phyloP scores from a whole-genome alignment of 768 basidiomycete species.

The Tremella mesenterica region DNA sequence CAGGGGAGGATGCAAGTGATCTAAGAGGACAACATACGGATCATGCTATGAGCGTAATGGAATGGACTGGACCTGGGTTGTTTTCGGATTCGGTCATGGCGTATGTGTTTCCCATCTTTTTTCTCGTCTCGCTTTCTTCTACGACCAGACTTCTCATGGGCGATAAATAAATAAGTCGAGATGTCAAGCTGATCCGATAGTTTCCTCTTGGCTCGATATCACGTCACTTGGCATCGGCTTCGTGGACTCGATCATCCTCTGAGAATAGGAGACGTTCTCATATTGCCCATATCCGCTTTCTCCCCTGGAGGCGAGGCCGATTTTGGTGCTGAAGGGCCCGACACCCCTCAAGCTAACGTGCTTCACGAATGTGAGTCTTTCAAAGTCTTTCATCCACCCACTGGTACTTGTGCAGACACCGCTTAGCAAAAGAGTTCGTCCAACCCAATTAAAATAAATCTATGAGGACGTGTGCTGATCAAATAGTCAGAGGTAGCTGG shows the following conservation, averaged over 20 bases:
- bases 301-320: slow-evolving; percentile 30
- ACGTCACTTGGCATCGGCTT: slow-evolving; percentile 33
- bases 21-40: slow-evolving; percentile 5
- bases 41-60: slow-evolving; percentile 30
- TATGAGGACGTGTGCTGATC: neutral
- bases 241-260: slow-evolving; percentile 27
- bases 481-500: slow-evolving; percentile 30
- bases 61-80: slow-evolving; percentile 39
- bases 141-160: too few relatives aligned
- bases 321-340: slow-evolving; percentile 18
- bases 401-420: neutral
- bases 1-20: slow-evolving; percentile 7
- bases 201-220: slow-evolving; percentile 36
- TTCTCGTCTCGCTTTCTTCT: neutral
- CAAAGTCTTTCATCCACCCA: neutral
- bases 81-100: slow-evolving; percentile 29
- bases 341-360: slow-evolving; percentile 24
- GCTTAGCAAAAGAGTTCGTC: neutral
- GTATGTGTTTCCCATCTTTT: slow-evolving; percentile 14
- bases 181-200: slow-evolving; percentile 16
- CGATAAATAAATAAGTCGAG: too few relatives aligned
- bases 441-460: neutral
- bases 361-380: slow-evolving; percentile 19
- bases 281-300: slow-evolving; percentile 33
- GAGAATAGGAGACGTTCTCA: slow-evolving; percentile 42